Base-by-base conservation (phyloP, 805 yeast genomes). In the Wickerhamiella parazyma region DNA sequence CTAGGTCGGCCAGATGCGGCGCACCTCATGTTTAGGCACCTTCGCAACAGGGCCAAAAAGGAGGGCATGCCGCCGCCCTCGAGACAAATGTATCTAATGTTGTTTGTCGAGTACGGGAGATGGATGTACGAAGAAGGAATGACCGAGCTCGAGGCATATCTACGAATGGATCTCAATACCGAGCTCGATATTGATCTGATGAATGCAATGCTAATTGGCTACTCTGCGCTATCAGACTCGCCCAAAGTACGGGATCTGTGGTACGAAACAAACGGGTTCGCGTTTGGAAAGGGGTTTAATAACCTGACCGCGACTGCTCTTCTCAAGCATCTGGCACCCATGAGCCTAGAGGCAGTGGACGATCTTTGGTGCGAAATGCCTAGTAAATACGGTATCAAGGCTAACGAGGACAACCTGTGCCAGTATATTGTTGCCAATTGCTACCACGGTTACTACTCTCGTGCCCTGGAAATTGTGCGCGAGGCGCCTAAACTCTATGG, bases 351-450 rank as follows among this genome's bases (percentile, higher is more conserved):
- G 3, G 73, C 75, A 42, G 82, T 78, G 6, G 71, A 70, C 45
- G 65, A 70, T 35, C 71, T 79, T 35, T 82, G 85, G 80, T 66
- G 70, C 42, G 71, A 71, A 45, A 56, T 81, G 20, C 70, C 78
- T 1, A 63, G 63, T 33, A 45, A 53, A 16, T 74, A 67, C 51
- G 71, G 70, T 0, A 59, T 81, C 4, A 49, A 65, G 10, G 82
- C 83, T 0, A 68, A 72, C 46, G 60, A 68, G 28, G 66, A 66
- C 8, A 67, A 77, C 26, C 71, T 69, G 54, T 69, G 67, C 33
- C 84, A 79, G 55, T 77, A 72, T 51, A 58, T 82, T 26, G 71
- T 79, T 45, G 82, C 85, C 0, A 77, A 80, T 55, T 78, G 81
- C 47, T 78, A 77, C 51, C 75, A 76, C 54, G 85, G 80, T 7